Base-by-base conservation (phyloP, 257 asterid genomes). In the Primulina tabacum region DNA sequence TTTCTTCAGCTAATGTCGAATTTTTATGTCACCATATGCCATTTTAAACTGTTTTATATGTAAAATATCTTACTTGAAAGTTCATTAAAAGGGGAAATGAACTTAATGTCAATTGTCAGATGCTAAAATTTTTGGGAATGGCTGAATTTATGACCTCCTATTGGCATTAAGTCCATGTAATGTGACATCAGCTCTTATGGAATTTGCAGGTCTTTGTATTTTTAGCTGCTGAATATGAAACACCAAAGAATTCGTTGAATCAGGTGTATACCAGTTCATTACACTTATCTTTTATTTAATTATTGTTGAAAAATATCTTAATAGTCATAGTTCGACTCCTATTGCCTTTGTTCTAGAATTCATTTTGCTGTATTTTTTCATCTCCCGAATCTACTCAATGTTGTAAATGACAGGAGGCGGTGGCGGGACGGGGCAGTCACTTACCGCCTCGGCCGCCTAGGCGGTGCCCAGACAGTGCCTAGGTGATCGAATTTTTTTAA, bases 151-250 rank as follows among this genome's bases (percentile, higher is more conserved):
- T 60, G 29, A 3, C 64, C 6, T 16, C 58, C 59, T 52, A 2
- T 59, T 77, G 73, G 30, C n/a, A 37, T 64, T 38, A 70, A 75
- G 26, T 28, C n/a, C 52, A 29, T 64, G 28, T 56, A 29, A 64
- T 26, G 69, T 67, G 68, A 71, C 53, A 52, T 30, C 17, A 20
- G 10, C 14, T 8, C 63, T 58, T 26, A 6, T 34, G 38, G 53
- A 60, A 21, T 74, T 78, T 82, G 70, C 87, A 94, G 99, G 97
- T 94, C 68, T 94, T 94, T 73, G 99, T 91, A 69, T 94, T 94
- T 78, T 76, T 94, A 81, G 90, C 99, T 16, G 99, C 99, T 6
- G 99, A 94, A 79, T 94, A 94, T 71, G 86, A 70, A 79, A 94
- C 98, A 65, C 86, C 92, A 11, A 89, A 91, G 81, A 91, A 91